Base-by-base conservation (phyloP, 345 rosid genomes). In the Murraya koenigii region DNA sequence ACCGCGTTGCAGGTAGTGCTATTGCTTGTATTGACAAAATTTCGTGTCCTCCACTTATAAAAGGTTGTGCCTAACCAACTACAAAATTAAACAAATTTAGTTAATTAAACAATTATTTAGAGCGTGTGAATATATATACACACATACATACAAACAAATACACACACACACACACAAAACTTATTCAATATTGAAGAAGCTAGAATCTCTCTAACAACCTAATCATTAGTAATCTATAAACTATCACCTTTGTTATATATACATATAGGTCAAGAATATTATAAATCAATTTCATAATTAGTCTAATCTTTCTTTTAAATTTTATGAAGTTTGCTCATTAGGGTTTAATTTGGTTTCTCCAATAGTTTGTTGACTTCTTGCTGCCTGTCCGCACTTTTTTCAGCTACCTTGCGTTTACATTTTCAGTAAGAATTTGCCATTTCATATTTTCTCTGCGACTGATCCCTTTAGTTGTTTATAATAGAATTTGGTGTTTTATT, bases 1-100 rank as follows among this genome's bases (percentile, higher is more conserved):
- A 71, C 75, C 82, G 86, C 87, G 84, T 79, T 59, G 4, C 72
- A 36, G 66, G 62, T 64, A 17, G 52, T 61, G 22, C 35, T 62
- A 47, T 72, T 64, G 80, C 75, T 58, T 65, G n/a, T 49, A 67
- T 33, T 56, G 11, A 69, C n/a, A 55, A 69, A 65, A 25, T 22
- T 77, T 84, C 89, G 80, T 75, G 86, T 77, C 72, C 71, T 81
- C 87, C 89, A 86, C 83, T 84, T n/a, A 75, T 54, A 11, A 62
- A 56, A 71, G 14, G 32, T 59, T 54, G 26, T 73, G 74, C 39
- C 72, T 72, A 73, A 59, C 83, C 66, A 55, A 71, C 55, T 30
- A 69, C 35, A 38, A 64, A 3, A 75, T 28, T 35, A 67, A 28
- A 22, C 52, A 49, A 69, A 47, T 32, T 70, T 17, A 52, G 7